A percentile compares a stretch with the other conserved stretches of the same genome.
Evolutionary conservation across 495 filamentous ascomycete species (phyloP).

Genomic region (Aspergillus heteromorphus): DNA sequence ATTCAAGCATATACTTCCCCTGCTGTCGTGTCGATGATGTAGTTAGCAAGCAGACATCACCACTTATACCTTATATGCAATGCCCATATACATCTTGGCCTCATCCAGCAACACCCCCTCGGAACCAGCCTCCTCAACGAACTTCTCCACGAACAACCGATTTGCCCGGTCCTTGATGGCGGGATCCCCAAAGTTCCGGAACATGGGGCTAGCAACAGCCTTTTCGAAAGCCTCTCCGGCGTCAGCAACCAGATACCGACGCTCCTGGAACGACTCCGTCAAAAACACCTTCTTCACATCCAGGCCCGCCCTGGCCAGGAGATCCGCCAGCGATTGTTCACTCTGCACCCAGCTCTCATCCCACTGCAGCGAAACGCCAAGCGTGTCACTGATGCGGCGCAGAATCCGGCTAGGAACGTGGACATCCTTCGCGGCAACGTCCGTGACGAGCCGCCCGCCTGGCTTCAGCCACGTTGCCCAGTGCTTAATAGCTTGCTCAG

Average conservation of each 20-base stretch:
- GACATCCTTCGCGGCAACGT: constrained; percentile 11
- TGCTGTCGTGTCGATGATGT: no score
- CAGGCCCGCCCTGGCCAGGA: not conserved
- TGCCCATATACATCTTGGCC: constrained; percentile 9
- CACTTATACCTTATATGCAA: not conserved
- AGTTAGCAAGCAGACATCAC: no score
- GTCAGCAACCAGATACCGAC: not conserved
- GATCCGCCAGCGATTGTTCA: not conserved
- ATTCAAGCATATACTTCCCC: no score
- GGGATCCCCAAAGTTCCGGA: constrained; percentile 4
- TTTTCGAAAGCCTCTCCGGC: constrained; percentile 4
- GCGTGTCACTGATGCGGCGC: not conserved
- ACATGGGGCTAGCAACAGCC: constrained; percentile 5
- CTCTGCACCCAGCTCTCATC: constrained; percentile 7
- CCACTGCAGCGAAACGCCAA: constrained; percentile 5
- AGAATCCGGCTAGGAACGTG: constrained; percentile 5
- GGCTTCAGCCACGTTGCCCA: constrained; percentile 13
- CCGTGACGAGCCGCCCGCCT: constrained; percentile 10
- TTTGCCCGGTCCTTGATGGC: not conserved
- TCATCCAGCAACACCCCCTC: constrained; percentile 2
- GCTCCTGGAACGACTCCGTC: not conserved
- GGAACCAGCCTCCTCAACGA: not conserved
- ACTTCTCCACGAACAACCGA: constrained; percentile 3
- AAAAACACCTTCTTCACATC: not conserved
- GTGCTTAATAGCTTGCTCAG: not conserved